Evolutionary conservation across 2,329 filamentous ascomycete species (phyloP).

Genomic region (Mariannaea elegans): DNA sequence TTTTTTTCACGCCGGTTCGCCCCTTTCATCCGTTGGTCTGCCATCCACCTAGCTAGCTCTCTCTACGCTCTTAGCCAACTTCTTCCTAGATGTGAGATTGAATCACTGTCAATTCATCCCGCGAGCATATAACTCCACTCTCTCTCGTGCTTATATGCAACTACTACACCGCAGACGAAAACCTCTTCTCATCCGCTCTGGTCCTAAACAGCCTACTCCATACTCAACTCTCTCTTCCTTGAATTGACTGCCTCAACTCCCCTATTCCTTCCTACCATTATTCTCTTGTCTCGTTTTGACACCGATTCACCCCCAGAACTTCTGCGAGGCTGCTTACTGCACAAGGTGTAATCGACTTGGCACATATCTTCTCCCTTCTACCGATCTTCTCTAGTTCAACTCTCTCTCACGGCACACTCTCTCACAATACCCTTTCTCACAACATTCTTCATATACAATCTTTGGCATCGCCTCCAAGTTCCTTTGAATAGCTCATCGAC

Average conservation of each 20-base stretch:
- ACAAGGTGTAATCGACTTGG: too few species aligned
- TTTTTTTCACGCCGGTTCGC: too few species aligned
- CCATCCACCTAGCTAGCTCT: neutral
- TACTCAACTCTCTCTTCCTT: neutral
- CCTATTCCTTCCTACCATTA: neutral
- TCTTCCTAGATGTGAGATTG: neutral
- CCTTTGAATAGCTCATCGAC: too few species aligned
- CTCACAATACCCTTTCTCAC: neutral
- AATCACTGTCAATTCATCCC: conserved; percentile 6
- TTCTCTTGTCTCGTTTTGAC: neutral
- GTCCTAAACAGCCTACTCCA: neutral
- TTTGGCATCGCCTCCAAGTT: too few species aligned
- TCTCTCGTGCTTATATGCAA: neutral
- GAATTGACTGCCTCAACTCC: neutral
- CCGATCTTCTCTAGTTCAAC: neutral
- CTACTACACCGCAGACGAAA: neutral
- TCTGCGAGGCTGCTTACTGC: neutral
- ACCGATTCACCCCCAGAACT: neutral
- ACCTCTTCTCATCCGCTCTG: neutral
- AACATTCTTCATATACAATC: too few species aligned
- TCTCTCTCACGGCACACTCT: neutral
- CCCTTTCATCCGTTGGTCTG: neutral
- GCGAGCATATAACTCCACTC: neutral
- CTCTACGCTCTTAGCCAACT: neutral
- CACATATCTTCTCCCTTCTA: neutral